phyloP scores from a whole-genome alignment of 2,329 filamentous ascomycete species.

The Paecilomyces sp. region DNA sequence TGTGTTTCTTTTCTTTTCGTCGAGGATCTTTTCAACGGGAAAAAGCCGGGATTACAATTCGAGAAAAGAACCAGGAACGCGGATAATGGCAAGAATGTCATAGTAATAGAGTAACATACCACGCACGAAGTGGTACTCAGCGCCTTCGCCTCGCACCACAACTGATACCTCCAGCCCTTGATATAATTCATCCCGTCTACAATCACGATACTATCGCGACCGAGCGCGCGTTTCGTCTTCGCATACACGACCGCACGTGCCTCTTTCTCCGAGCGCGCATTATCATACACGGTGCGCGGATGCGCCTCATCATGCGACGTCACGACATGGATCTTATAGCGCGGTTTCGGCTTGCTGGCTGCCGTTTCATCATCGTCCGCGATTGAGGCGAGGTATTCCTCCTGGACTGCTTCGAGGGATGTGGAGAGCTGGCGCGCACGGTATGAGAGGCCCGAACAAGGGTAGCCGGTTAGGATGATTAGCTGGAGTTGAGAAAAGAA shows the following conservation, averaged over 20 bases:
- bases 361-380: constrained; percentile 16
- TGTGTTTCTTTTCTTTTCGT: too few species aligned
- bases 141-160: constrained; percentile 62
- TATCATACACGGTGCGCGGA: constrained; percentile 48
- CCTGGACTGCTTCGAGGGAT: constrained; percentile 42
- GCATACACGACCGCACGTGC: constrained; percentile 56
- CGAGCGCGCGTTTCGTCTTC: constrained; percentile 53
- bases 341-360: constrained; percentile 26
- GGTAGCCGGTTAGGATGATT: constrained; percentile 56
- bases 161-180: constrained; percentile 60
- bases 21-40: too few species aligned
- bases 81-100: not conserved
- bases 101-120: constrained; percentile 31
- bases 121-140: constrained; percentile 56
- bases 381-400: constrained; percentile 34
- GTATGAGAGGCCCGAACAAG: constrained; percentile 56
- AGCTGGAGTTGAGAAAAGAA: constrained; percentile 37
- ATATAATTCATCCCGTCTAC: constrained; percentile 62
- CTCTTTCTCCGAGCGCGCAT: constrained; percentile 55
- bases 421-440: constrained; percentile 51
- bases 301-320: constrained; percentile 33
- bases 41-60: too few species aligned
- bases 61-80: too few species aligned
- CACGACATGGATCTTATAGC: constrained; percentile 35
- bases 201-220: constrained; percentile 53